A percentile compares a stretch with the other conserved stretches of the same genome.
Conservation (phyloP, 495 filamentous ascomycete genomes). For the Aspergillus funiculosus region DNA sequence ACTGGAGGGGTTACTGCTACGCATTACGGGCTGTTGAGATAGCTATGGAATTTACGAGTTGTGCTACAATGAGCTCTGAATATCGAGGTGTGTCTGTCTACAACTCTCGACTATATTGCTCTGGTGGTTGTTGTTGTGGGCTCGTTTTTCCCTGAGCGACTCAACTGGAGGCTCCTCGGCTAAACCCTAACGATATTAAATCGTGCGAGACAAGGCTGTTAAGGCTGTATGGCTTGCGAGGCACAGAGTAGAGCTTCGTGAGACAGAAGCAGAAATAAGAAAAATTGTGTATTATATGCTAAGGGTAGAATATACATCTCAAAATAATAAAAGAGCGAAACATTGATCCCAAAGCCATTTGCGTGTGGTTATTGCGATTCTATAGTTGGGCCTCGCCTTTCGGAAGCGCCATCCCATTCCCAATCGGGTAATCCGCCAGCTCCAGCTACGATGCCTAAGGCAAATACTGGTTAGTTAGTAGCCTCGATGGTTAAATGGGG, state of each 20-base stretch:
- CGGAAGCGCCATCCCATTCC: conserved; percentile 8
- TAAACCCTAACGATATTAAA: conserved; percentile 40
- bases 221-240: too few relatives aligned
- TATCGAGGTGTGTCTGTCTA: too few relatives aligned
- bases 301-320: background rate
- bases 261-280: background rate
- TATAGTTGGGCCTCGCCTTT: conserved; percentile 5
- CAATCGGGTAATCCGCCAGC: conserved; percentile 9
- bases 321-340: background rate
- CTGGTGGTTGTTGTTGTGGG: conserved; percentile 12
- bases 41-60: too few relatives aligned
- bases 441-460: too few relatives aligned
- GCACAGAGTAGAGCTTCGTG: too few relatives aligned
- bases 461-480: too few relatives aligned
- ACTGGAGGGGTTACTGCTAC: conserved; percentile 1
- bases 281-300: background rate
- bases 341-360: too few relatives aligned
- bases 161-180: conserved; percentile 32
- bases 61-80: too few relatives aligned
- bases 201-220: background rate
- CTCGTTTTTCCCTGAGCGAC: conserved; percentile 14
- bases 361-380: background rate
- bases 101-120: background rate
- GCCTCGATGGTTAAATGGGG: too few relatives aligned
- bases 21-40: background rate